Conservation (phyloP, 495 filamentous ascomycete species). For the Penicillium pulvis region DNA sequence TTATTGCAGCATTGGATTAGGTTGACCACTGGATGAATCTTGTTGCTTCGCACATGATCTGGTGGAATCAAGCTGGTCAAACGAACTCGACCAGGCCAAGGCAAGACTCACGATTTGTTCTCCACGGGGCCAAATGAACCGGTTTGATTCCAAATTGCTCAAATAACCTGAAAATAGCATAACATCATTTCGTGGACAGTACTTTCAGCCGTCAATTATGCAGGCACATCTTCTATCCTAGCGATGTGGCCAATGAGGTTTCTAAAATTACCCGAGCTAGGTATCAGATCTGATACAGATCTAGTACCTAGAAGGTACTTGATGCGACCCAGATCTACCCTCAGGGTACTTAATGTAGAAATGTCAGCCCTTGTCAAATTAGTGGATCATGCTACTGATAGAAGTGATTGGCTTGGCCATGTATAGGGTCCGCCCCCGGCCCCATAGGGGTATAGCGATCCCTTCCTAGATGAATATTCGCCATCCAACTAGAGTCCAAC, state of each 20-base stretch:
- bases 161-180: too few relatives aligned
- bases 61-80: too few relatives aligned
- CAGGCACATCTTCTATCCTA: too few relatives aligned
- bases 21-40: too few relatives aligned
- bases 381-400: background rate
- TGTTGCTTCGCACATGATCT: too few relatives aligned
- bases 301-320: too few relatives aligned
- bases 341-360: slow-evolving; percentile 16
- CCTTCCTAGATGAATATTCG: background rate
- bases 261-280: slow-evolving; percentile 13
- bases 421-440: background rate
- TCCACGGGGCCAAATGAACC: too few relatives aligned
- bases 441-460: background rate
- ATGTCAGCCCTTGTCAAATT: background rate
- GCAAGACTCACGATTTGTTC: too few relatives aligned
- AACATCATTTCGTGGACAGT: too few relatives aligned
- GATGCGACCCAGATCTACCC: slow-evolving; percentile 28
- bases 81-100: too few relatives aligned
- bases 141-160: too few relatives aligned
- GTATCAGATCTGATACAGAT: slow-evolving; percentile 30
- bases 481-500: background rate
- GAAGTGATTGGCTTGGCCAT: background rate
- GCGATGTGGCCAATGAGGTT: slow-evolving; percentile 7
- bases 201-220: too few relatives aligned
- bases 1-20: slow-evolving; percentile 45